Evolutionary conservation across 108 stramenopile genomes (phyloP), one percentile per base, ranked within the genome.

Genomic region (Epipyxis sp.): DNA sequence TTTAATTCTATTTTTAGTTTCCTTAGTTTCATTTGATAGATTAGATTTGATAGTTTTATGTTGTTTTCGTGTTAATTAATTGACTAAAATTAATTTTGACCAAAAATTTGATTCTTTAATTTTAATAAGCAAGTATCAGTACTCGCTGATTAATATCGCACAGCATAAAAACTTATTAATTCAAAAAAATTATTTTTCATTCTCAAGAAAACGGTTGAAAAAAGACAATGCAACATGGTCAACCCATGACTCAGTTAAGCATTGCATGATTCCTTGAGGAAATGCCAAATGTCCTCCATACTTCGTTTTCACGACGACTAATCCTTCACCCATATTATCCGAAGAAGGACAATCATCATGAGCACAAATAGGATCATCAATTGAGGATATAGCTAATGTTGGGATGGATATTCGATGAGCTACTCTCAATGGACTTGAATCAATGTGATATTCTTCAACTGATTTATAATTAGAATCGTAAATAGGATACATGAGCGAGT

Each of bases 391-490:
- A 39, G 71, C 16, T 32, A 74, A 25, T 29, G 71, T 74, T 3
- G 71, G 71, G 20, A 29, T 74, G 10, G 13, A 39, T 30, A 74
- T 74, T 30, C 16, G 44, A 74, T 74, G 71, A 27, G 50, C 50
- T 37, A 16, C 6, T 13, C 10, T 3, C 37, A 57, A 16, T 46
- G 50, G 46, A 37, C 46, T 54, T 16, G 10, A 6, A 27, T 46
- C 71, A 42, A 27, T 39, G 32, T 74, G 43, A 25, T 74, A 74
- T 25, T 74, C 71, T 3, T 74, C 71, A 13, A 74, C 13, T 13
- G 46, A 50, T 13, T 50, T 6, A 50, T 50, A 50, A 50, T 20
- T 20, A 13, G 13, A 6, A 50, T 20, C 46, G 46, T 50, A 50
- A 20, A 50, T 50, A 50, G 46, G 46, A 20, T 13, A 50, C 13